Percentiles rank a stretch among this genome's conserved stretches.
Evolutionary conservation across 2,329 filamentous ascomycete species (phyloP).

Genomic region (Diplodia mutila): DNA sequence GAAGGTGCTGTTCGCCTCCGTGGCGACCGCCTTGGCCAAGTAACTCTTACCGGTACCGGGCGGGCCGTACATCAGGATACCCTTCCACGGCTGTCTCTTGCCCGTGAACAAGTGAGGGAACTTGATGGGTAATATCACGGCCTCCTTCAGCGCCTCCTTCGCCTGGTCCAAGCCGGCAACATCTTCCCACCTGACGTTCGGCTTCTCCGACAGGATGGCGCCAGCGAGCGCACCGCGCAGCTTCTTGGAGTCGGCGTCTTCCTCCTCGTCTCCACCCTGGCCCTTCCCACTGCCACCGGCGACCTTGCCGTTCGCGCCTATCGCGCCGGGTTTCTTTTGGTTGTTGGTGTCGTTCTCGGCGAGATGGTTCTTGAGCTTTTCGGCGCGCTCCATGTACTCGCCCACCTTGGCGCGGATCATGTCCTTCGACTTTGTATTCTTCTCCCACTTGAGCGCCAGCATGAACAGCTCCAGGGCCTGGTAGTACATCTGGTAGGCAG

Average conservation of each 20-base stretch:
- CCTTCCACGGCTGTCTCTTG: conserved; percentile 97
- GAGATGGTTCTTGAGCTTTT: conserved; percentile 94
- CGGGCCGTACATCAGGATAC: conserved; percentile 92
- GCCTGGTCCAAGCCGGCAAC: conserved; percentile 92
- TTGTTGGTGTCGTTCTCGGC: conserved; percentile 70
- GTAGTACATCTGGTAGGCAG: conserved; percentile 96
- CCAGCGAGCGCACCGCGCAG: conserved; percentile 86
- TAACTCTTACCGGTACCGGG: conserved; percentile 98
- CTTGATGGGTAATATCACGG: conserved; percentile 96
- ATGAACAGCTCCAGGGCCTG: conserved; percentile 96
- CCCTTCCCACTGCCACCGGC: conserved; percentile 66
- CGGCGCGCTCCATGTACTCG: conserved; percentile 98
- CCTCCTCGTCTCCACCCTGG: conserved; percentile 65
- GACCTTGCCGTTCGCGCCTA: conserved; percentile 72
- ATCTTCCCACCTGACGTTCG: conserved; percentile 97
- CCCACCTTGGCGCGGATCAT: conserved; percentile 94
- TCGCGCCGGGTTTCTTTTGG: conserved; percentile 70
- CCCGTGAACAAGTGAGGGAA: conserved; percentile 96
- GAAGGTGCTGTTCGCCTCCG: conserved; percentile 97
- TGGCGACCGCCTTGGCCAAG: conserved; percentile 94
- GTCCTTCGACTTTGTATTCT: conserved; percentile 95
- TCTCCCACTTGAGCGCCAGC: conserved; percentile 99
- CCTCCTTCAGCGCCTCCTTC: conserved; percentile 97
- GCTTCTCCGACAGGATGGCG: conserved; percentile 91
- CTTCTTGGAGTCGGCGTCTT: conserved; percentile 94